phyloP scores from a whole-genome alignment of 768 basidiomycete genomes.

The Suillus discolor region DNA sequence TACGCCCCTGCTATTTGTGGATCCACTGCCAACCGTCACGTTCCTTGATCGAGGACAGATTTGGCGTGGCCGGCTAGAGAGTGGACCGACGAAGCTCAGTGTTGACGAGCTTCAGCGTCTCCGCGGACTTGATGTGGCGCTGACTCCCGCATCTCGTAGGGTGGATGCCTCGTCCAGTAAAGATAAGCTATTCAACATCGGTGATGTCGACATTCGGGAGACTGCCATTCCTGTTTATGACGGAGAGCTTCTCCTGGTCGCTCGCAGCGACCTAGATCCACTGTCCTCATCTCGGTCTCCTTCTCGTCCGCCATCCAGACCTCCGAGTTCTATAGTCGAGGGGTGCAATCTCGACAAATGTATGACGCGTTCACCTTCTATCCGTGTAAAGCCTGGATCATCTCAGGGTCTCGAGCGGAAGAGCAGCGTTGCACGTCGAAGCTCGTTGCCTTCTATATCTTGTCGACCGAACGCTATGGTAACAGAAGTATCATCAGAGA shows the following conservation, averaged over 20 bases:
- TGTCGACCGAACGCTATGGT: conserved; percentile 58
- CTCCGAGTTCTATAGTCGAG: conserved; percentile 63
- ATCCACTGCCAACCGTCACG: conserved; percentile 66
- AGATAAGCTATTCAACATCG: conserved; percentile 35
- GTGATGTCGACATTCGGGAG: conserved; percentile 55
- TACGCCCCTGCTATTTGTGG: conserved; percentile 73
- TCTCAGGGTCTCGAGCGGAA: conserved; percentile 77
- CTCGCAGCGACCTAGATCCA: conserved; percentile 54
- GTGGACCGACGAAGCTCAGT: conserved; percentile 48
- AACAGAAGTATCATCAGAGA: conserved; percentile 66
- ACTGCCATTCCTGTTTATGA: conserved; percentile 75
- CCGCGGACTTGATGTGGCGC: conserved; percentile 51
- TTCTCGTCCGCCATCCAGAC: conserved; percentile 68
- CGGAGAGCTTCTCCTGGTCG: conserved; percentile 72
- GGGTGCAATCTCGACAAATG: conserved; percentile 39
- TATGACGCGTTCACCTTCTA: conserved; percentile 66
- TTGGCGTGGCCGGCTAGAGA: conserved; percentile 70
- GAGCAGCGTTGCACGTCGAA: conserved; percentile 70
- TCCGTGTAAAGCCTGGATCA: conserved; percentile 73
- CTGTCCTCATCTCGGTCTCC: conserved; percentile 53
- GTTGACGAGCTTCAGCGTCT: conserved; percentile 61
- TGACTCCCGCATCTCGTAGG: conserved; percentile 30
- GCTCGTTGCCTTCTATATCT: conserved; percentile 78
- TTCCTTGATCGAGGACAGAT: conserved; percentile 70
- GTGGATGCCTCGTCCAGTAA: conserved; percentile 20